Evolutionary conservation across 768 basidiomycete genomes (phyloP).

Genomic region (Phlebiopsis flavidoalba): DNA sequence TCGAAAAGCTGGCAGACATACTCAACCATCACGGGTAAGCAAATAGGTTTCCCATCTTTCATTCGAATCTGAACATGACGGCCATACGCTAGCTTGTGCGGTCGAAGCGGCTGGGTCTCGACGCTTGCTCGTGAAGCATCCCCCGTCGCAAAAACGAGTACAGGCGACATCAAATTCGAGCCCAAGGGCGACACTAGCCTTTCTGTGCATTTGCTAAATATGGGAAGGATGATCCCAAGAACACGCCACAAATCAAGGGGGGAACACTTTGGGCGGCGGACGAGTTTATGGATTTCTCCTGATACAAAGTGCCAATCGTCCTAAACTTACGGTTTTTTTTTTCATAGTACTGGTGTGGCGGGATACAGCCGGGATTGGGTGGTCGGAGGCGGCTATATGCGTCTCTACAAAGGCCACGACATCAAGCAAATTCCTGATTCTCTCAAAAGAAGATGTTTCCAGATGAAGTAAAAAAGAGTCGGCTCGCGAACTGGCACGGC

Average conservation of each 20-base stretch:
- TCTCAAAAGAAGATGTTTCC: conserved; percentile 55
- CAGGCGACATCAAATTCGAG: conserved; percentile 53
- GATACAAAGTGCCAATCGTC: neutral
- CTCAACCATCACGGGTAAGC: conserved; percentile 55
- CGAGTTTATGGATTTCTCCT: conserved; percentile 30
- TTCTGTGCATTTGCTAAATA: conserved; percentile 52
- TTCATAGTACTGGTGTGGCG: conserved; percentile 54
- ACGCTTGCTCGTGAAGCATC: conserved; percentile 51
- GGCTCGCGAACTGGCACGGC: conserved; percentile 61
- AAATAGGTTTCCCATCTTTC: neutral
- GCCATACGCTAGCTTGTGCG: conserved; percentile 32
- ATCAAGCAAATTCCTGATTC: conserved; percentile 56
- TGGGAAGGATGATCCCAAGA: conserved; percentile 53
- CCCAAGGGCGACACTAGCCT: conserved; percentile 45
- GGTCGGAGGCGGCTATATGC: conserved; percentile 66
- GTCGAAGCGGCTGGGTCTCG: conserved; percentile 51
- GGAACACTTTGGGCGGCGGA: conserved; percentile 65
- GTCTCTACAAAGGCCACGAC: conserved; percentile 56
- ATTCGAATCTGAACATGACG: neutral
- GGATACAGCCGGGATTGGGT: conserved; percentile 61
- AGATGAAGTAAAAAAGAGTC: conserved; percentile 54
- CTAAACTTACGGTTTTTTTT: neutral
- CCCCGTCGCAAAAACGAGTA: conserved; percentile 42
- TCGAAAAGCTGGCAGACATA: conserved; percentile 54
- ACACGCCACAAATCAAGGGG: conserved; percentile 53